Evolutionary conservation across 1,284 basidiomycete genomes (phyloP).

Genomic region (Stereum hirsutum): DNA sequence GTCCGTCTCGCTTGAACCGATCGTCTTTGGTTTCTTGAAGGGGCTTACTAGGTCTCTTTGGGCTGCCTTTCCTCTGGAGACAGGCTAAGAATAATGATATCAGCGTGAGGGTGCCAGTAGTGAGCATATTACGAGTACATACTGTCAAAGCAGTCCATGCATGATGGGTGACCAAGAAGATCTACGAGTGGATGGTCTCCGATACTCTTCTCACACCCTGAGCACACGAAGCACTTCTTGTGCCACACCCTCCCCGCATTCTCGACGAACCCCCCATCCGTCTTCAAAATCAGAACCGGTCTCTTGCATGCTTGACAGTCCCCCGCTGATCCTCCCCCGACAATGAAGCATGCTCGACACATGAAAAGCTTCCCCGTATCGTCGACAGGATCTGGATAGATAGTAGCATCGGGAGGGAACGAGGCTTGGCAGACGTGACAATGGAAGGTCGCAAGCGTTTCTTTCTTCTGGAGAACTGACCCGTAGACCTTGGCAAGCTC

Average conservation of each 20-base stretch:
- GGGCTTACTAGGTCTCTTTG: conserved; percentile 19
- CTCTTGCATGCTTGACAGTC: conserved; percentile 54
- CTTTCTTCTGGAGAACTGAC: conserved; percentile 70
- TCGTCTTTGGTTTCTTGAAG: background rate
- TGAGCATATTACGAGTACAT: conserved; percentile 21
- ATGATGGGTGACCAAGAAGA: conserved; percentile 69
- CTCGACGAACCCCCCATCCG: conserved; percentile 69
- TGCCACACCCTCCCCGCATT: conserved; percentile 66
- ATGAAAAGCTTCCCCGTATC: conserved; percentile 43
- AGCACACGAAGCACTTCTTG: conserved; percentile 67
- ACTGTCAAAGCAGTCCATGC: conserved; percentile 66
- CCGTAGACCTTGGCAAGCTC: conserved; percentile 74
- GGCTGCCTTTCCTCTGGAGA: conserved; percentile 39
- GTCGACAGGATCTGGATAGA: conserved; percentile 62
- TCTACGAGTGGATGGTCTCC: conserved; percentile 71
- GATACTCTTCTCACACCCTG: conserved; percentile 62
- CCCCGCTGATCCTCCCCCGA: conserved; percentile 68
- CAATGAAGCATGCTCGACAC: conserved; percentile 61
- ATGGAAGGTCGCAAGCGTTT: conserved; percentile 53
- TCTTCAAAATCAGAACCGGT: conserved; percentile 62
- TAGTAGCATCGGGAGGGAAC: conserved; percentile 73
- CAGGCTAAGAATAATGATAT: too few species aligned
- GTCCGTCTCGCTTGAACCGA: too few species aligned
- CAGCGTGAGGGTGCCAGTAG: background rate
- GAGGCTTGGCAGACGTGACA: conserved; percentile 55